These are phyloP conservation scores for Aspergillus affinis DNA, from an alignment of 495 filamentous ascomycete species.

Conservation along the genomic window DNA sequence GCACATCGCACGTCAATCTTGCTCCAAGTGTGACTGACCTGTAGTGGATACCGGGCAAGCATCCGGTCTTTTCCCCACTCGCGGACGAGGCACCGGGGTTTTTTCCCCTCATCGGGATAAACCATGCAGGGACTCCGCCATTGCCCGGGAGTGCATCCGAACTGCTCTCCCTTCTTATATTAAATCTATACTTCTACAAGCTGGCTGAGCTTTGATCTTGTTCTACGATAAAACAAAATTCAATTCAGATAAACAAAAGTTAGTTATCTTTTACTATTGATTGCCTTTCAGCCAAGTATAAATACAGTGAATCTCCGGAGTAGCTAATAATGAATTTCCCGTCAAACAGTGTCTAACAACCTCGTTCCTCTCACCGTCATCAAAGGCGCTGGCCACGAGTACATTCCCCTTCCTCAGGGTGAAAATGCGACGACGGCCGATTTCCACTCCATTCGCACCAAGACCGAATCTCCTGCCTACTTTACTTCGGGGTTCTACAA, in stretches of 20 bases:
- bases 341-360: conserved; percentile 24
- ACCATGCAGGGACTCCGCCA: neutral
- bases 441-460: conserved; percentile 33
- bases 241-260: neutral
- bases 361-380: conserved; percentile 33
- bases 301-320: neutral
- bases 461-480: conserved; percentile 28
- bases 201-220: neutral
- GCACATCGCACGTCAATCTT: no score
- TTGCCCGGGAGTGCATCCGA: conserved; percentile 14
- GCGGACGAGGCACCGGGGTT: conserved; percentile 13
- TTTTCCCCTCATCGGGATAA: conserved; percentile 10
- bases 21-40: neutral
- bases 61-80: conserved; percentile 13
- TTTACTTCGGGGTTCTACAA: conserved; percentile 36
- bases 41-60: conserved; percentile 9
- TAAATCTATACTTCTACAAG: neutral
- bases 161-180: neutral
- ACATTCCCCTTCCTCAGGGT: conserved; percentile 29
- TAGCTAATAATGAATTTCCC: neutral
- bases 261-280: neutral
- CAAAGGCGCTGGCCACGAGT: conserved; percentile 34
- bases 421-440: conserved; percentile 32
- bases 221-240: neutral
- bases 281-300: neutral